Evolutionary conservation across 2,329 filamentous ascomycete species (phyloP), one percentile per base, ranked within the genome.

Genomic region (Xylaria sp.): DNA sequence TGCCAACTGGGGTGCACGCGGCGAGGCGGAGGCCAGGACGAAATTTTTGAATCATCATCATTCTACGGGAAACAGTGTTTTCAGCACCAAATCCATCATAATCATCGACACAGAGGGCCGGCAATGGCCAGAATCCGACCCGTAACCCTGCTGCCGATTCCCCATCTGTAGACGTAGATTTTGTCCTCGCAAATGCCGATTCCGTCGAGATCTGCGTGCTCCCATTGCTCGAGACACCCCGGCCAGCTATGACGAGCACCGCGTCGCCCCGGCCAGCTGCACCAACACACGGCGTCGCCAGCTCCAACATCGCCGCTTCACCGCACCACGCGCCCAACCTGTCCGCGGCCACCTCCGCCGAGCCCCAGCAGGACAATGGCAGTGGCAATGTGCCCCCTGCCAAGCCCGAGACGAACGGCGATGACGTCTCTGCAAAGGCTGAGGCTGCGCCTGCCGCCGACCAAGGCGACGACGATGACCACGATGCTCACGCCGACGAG

Each of bases 191-290:
- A 86, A 83, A 89, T 90, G 87, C 84, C 78, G 81, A 77, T 81
- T 81, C 82, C 83, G 81, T 81, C 78, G 84, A 85, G 83, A 81
- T 83, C 80, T 81, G 84, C 83, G 82, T 81, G 81, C 81, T 77
- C 77, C 78, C 76, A 78, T 79, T 79, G 79, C 78, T 78, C 77
- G 73, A 74, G 73, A 73, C 72, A 79, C 75, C 79, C 78, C 76
- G 75, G 77, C 76, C 75, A 81, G 86, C 81, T 83, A 88, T 88
- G 86, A 85, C 83, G 80, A 82, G 83, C 82, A 86, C 80, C 85
- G 86, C 85, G 85, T 87, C 85, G 80, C 80, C 82, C 80, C 79
- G 11, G 53, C 29, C 53, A 29, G 81, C 63, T 66, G 81, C 80
- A 75, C 78, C 78, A 74, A 75, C 78, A 77, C 76, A 78, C 73